Evolutionary conservation across 2,329 filamentous ascomycete genomes (phyloP), one percentile per base, ranked within the genome.

Genomic region (Tolypocladium album): DNA sequence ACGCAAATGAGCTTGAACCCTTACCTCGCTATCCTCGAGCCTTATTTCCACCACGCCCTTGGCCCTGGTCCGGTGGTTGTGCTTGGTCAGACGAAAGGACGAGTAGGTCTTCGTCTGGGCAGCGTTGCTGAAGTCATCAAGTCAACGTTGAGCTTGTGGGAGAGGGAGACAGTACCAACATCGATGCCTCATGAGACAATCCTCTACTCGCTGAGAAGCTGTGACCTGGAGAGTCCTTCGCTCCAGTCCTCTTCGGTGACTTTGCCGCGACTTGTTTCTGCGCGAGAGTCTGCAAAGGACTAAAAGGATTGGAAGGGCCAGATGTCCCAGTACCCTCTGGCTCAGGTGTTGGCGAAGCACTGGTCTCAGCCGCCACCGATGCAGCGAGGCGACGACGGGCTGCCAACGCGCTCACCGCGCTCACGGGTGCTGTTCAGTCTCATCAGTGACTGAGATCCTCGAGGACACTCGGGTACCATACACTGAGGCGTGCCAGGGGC

Each of bases 11-110:
- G 27, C 38, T n/a, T 7, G 4, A 17, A 11, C 3, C 59, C 64
- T 58, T 71, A 82, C 82, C 72, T 84, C 82, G 59, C 77, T 78
- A n/a, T 78, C 76, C 3, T 72, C 67, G 3, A 84, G 68, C 31
- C 67, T 75, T 1, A 85, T 60, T 24, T 75, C 67, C n/a, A 77
- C 56, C 1, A 71, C 65, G 0, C 78, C 79, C 53, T 75, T 70
- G 5, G 69, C 45, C 27, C 75, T 76, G 27, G 64, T 68, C 56
- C 72, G 72, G 24, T 75, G 69, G 55, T 80, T 84, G 47, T 73
- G 72, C 61, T 78, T 77, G 27, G 66, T 75, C 2, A 76, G 73
- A 27, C 70, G 75, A 58, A 82, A 81, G 0, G 80, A 78, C 0
- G 78, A 78, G 58, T 79, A 74, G 24, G 42, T 43, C 27, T 36